A percentile compares a stretch with the other conserved stretches of the same genome.
phyloP scores from a whole-genome alignment of 192 early-diverging fungal genomes.

The Backusella circina region DNA sequence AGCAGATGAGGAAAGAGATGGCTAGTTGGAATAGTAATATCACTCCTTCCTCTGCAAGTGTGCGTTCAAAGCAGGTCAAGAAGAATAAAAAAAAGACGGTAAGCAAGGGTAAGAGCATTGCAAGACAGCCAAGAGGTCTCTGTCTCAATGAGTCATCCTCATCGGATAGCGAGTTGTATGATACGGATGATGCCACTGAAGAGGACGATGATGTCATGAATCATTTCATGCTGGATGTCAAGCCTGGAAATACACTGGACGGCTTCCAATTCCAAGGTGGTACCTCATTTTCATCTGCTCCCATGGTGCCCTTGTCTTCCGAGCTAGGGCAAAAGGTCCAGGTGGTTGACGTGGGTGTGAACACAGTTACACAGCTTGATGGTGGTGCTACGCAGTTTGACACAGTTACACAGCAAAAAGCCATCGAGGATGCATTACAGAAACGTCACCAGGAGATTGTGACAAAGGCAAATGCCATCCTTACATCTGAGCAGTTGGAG shows the following conservation, averaged over 20 bases:
- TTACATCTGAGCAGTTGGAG: background rate
- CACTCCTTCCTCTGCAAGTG: background rate
- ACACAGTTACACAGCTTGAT: background rate
- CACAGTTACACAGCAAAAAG: background rate
- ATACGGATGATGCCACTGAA: background rate
- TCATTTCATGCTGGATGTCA: background rate
- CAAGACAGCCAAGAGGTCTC: conserved; percentile 7
- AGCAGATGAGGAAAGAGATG: conserved; percentile 43
- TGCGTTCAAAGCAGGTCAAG: background rate
- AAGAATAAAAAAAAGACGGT: background rate
- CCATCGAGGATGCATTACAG: background rate
- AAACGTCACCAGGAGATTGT: background rate
- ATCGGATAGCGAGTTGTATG: background rate
- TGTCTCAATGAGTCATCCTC: conserved; percentile 9
- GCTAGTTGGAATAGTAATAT: background rate
- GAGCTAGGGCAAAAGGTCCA: conserved; percentile 17
- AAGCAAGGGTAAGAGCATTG: background rate
- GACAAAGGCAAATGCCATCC: background rate
- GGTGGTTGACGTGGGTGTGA: conserved; percentile 10
- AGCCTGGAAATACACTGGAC: background rate
- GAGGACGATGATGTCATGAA: background rate
- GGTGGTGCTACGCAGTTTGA: background rate
- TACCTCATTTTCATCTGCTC: background rate
- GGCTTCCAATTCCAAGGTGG: background rate
- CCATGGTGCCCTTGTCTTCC: conserved; percentile 10